Evolutionary conservation across 202 grass and related monocot species (phyloP).

Genomic region (Dendrocalamus latiflorus): DNA sequence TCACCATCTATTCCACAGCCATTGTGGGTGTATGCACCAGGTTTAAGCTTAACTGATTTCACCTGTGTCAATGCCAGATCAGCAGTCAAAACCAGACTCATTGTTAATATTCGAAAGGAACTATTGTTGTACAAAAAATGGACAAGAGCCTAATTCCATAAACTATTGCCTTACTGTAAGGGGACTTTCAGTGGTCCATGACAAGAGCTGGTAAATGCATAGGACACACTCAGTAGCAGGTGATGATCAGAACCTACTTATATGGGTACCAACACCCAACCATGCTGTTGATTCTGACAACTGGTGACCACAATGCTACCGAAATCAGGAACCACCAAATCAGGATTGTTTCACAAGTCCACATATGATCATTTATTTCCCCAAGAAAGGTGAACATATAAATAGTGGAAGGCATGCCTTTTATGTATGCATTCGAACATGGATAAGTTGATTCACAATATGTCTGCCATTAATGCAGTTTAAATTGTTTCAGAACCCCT

Average conservation of each 20-base stretch:
- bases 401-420: neutral
- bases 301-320: neutral
- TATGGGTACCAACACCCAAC: neutral
- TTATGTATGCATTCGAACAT: neutral
- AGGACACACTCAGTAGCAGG: neutral
- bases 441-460: neutral
- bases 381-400: neutral
- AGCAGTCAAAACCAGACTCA: neutral
- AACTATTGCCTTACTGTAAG: neutral
- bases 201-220: neutral
- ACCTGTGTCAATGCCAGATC: conserved; percentile 51
- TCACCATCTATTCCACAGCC: conserved; percentile 95
- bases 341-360: neutral
- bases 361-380: neutral
- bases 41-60: conserved; percentile 82
- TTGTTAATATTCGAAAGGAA: neutral
- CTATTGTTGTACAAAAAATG: neutral
- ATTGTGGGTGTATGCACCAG: conserved; percentile 69
- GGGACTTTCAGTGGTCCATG: conserved; percentile 6
- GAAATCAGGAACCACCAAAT: too few species aligned
- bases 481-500: neutral
- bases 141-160: neutral
- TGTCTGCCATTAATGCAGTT: neutral
- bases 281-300: neutral
- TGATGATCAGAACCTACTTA: neutral